Evolutionary conservation across 73 alveolate genomes (phyloP).

Genomic region (Paramecium primaurelia): DNA sequence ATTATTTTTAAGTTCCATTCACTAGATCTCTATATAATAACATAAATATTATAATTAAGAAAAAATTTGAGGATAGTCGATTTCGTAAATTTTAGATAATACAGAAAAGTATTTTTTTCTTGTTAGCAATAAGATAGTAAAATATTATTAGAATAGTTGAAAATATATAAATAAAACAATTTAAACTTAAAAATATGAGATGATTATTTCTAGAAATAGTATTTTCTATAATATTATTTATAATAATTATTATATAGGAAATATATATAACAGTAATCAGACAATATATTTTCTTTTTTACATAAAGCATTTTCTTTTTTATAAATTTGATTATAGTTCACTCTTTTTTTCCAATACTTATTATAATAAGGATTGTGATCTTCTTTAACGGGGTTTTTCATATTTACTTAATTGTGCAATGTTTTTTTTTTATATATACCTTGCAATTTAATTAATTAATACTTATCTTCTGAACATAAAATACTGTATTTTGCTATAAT

Average conservation of each 20-base stretch:
- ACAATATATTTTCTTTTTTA: neutral
- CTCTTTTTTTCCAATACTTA: constrained; percentile 4
- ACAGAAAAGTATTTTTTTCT: too few relatives aligned
- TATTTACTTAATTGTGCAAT: constrained; percentile 4
- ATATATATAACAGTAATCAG: neutral
- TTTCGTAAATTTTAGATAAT: neutral
- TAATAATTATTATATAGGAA: neutral
- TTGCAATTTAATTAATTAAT: neutral
- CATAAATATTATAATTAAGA: too few relatives aligned
- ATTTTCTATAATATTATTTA: neutral
- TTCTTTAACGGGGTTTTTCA: constrained; percentile 21
- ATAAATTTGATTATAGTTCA: neutral
- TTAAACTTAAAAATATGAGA: neutral
- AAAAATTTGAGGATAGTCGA: too few relatives aligned
- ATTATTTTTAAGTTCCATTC: neutral
- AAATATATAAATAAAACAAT: neutral
- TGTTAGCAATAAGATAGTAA: too few relatives aligned
- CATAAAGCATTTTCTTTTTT: constrained; percentile 29
- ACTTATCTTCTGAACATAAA: constrained; percentile 12
- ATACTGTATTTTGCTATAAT: neutral
- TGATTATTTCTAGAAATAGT: neutral
- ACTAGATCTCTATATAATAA: too few relatives aligned
- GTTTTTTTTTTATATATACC: neutral
- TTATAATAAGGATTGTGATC: neutral
- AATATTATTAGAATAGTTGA: neutral